Evolutionary conservation across 768 basidiomycete genomes (phyloP).

Genomic region (Lyophyllum decastes): DNA sequence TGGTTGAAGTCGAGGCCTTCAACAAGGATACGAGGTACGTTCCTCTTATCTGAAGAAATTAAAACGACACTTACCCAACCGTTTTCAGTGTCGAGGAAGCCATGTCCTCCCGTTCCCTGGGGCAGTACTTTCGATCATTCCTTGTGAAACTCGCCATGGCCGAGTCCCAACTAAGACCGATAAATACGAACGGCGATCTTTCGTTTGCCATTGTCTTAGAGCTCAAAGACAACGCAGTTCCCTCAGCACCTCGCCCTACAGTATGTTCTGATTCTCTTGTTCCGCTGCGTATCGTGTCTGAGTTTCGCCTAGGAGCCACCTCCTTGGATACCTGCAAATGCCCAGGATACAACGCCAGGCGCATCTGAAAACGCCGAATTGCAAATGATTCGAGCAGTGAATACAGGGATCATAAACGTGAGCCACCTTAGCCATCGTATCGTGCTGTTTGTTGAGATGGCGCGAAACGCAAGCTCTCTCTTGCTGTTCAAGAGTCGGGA

Average conservation of each 20-base stretch:
- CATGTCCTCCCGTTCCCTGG: conserved; percentile 62
- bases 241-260: conserved; percentile 51
- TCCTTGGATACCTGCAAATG: conserved; percentile 78
- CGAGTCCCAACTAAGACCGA: conserved; percentile 66
- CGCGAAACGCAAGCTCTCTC: conserved; percentile 52
- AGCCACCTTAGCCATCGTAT: conserved; percentile 18
- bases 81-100: conserved; percentile 64
- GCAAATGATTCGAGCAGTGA: conserved; percentile 76
- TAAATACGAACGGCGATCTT: conserved; percentile 59
- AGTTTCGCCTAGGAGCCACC: conserved; percentile 55
- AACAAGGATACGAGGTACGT: conserved; percentile 68
- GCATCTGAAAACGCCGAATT: conserved; percentile 67
- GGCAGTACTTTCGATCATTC: conserved; percentile 81
- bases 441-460: background rate
- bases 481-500: conserved; percentile 80
- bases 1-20: conserved; percentile 71
- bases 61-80: background rate
- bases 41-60: background rate
- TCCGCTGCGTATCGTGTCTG: background rate
- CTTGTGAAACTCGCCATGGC: conserved; percentile 80
- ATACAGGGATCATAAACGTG: conserved; percentile 83
- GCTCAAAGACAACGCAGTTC: conserved; percentile 65
- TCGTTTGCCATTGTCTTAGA: conserved; percentile 87
- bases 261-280: conserved; percentile 22
- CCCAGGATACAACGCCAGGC: conserved; percentile 68